Evolutionary conservation across 2,329 filamentous ascomycete genomes (phyloP).

Genomic region (Aspergillus sp.): DNA sequence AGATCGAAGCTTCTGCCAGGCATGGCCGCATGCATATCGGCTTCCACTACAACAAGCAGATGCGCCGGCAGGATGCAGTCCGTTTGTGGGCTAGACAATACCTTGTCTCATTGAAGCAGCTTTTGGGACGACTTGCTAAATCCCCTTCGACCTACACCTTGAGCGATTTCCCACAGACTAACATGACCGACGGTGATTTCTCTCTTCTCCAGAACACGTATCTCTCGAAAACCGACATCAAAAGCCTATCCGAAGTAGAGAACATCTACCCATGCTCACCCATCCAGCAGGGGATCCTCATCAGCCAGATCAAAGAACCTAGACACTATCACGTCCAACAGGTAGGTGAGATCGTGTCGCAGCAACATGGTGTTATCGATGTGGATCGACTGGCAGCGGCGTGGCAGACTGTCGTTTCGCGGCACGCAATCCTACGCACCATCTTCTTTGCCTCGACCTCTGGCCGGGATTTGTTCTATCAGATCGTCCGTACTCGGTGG

Average conservation of each 20-base stretch:
- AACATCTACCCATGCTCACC: slow-evolving; percentile 31
- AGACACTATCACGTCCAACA: background rate
- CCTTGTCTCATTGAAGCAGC: background rate
- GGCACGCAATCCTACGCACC: slow-evolving; percentile 1
- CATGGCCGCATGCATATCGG: background rate
- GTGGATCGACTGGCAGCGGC: background rate
- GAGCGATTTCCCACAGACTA: background rate
- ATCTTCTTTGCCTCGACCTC: background rate
- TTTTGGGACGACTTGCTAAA: background rate
- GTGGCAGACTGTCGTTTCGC: slow-evolving; percentile 1
- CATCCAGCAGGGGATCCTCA: slow-evolving; percentile 27
- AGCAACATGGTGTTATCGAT: background rate
- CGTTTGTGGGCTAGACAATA: background rate
- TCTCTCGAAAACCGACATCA: slow-evolving; percentile 9
- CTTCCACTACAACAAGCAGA: background rate
- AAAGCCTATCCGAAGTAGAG: slow-evolving; percentile 6
- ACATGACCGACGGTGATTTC: background rate
- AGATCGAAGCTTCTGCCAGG: background rate
- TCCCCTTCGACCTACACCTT: background rate
- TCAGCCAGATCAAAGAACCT: background rate
- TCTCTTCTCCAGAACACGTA: background rate
- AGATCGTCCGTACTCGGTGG: background rate
- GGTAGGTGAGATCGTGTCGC: background rate
- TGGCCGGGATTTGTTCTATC: background rate
- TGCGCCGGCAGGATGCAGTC: background rate